Conservation (phyloP, 768 basidiomycete genomes). For the Kockovaella imperatae region DNA sequence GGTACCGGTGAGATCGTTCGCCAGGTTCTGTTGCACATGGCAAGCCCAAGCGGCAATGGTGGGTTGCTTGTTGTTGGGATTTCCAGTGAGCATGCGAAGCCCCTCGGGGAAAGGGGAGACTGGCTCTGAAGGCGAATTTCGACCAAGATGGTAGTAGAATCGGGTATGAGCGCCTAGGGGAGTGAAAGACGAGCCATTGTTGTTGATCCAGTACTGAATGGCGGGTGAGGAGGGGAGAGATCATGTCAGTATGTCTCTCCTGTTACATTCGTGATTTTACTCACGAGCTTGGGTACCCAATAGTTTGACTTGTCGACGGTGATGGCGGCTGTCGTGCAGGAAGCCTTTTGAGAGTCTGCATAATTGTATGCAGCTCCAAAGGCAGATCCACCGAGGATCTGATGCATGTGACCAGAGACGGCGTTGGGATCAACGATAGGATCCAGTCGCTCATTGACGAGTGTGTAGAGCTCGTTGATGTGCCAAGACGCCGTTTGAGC, state of each 20-base stretch:
- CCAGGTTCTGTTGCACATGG: constrained; percentile 15
- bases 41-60: constrained; percentile 15
- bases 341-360: constrained; percentile 12
- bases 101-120: constrained; percentile 38
- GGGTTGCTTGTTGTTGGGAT: constrained; percentile 26
- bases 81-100: constrained; percentile 36
- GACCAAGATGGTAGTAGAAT: constrained; percentile 40
- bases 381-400: constrained; percentile 30
- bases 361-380: constrained; percentile 36
- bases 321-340: constrained; percentile 28
- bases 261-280: too few relatives aligned
- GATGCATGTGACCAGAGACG: constrained; percentile 33
- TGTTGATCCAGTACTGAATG: background rate
- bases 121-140: constrained; percentile 20
- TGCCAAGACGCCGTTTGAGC: constrained; percentile 15
- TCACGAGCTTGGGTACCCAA: constrained; percentile 28
- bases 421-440: constrained; percentile 34
- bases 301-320: constrained; percentile 39
- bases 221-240: background rate
- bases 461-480: constrained; percentile 17
- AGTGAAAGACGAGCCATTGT: background rate
- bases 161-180: constrained; percentile 16
- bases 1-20: constrained; percentile 4
- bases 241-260: background rate
- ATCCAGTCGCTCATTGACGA: constrained; percentile 36